Evolutionary conservation across 495 filamentous ascomycete species (phyloP), one percentile per base, ranked within the genome.

Genomic region (Xylaria acuta): DNA sequence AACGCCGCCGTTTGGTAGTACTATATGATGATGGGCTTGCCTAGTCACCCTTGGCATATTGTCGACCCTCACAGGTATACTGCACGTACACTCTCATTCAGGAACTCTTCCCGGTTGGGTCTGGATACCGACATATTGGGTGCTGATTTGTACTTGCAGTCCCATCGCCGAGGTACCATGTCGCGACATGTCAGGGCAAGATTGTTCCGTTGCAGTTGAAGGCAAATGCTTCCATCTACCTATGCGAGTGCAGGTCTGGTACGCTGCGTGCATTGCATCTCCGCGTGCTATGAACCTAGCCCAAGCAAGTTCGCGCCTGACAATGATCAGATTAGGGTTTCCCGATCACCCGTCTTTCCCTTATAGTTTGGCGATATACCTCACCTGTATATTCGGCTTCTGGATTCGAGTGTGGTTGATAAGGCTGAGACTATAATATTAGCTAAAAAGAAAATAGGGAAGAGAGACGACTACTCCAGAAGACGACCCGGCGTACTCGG

Each of bases 1-100:
- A 67, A 22, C 65, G 49, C 65, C 49, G 20, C 49, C 65, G n/a
- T 67, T 36, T 25, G 40, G 25, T 65, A 27, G 65, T n/a, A 69
- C 38, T 59, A 30, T 45, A 20, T 40, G 43, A 64, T 64, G 47
- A 64, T 25, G 59, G 47, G 69, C 59, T 64, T 62, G 16, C 16
- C 69, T 53, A 16, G 51, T 45, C 53, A 25, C 51, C 12, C 53
- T 69, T 47, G 12, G 56, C 56, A 54, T 27, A 3, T 18, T 59
- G 14, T 34, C 49, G 20, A 20, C 36, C 51, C 64, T 67, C 47
- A 27, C 32, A 66, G 5, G 34, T 38, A 38, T 60, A 53, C 43
- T 4, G 20, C 40, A 36, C 45, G 34, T 43, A 43, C 43, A 20
- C n/a, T 70, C 56, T 41, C 30, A 64, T 64, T 34, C 59, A 45